Evolutionary conservation across 169 alveolate species (phyloP).

Genomic region (Plasmodium inui): DNA sequence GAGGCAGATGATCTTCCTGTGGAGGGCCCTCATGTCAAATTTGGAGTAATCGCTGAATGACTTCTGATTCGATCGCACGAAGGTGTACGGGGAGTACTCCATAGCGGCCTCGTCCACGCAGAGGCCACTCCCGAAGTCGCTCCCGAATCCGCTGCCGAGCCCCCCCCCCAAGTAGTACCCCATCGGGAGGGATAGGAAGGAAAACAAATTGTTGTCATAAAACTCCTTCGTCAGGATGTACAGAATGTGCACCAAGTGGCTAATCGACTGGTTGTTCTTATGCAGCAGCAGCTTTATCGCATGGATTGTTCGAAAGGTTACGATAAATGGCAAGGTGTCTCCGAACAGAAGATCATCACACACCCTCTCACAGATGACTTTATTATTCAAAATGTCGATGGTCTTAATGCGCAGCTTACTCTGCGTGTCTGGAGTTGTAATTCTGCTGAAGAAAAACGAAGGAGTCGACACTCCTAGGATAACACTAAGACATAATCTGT

Average conservation of each 20-base stretch:
- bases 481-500: constrained; percentile 47
- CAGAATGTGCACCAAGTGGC: constrained; percentile 48
- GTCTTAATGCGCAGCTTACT: constrained; percentile 62
- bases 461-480: constrained; percentile 59
- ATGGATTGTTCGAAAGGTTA: constrained; percentile 41
- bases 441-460: constrained; percentile 40
- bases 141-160: neutral
- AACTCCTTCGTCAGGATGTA: constrained; percentile 58
- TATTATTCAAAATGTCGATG: constrained; percentile 45
- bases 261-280: constrained; percentile 67
- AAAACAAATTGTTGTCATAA: constrained; percentile 48
- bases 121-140: neutral
- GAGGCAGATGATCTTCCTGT: constrained; percentile 36
- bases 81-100: constrained; percentile 56
- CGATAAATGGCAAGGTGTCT: constrained; percentile 29
- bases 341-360: constrained; percentile 20
- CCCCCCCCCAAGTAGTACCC: constrained; percentile 8
- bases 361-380: constrained; percentile 25
- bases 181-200: constrained; percentile 53
- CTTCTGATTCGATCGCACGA: constrained; percentile 30
- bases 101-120: neutral
- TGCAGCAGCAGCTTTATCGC: constrained; percentile 40
- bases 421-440: constrained; percentile 63
- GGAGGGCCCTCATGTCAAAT: constrained; percentile 31
- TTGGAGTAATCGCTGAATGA: neutral